These are phyloP conservation scores for Sclerospora graminicola DNA, from an alignment of 352 stramenopile species.

Conservation along the genomic window DNA sequence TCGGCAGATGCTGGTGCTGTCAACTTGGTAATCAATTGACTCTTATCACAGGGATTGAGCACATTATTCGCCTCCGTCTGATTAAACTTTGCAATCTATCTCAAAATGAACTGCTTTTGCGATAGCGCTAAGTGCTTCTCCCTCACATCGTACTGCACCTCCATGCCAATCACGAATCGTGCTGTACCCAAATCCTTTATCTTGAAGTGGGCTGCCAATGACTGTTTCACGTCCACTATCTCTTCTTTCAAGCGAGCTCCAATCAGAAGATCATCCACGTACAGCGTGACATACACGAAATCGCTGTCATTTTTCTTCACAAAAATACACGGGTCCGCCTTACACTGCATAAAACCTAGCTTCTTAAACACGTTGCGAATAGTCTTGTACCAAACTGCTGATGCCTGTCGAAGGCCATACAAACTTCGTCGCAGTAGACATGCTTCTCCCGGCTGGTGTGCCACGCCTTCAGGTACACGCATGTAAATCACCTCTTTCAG, in stretches of 20 bases:
- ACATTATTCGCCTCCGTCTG: too few species aligned
- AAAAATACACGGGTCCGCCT: conserved; percentile 5
- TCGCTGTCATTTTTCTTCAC: background rate
- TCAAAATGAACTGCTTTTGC: too few species aligned
- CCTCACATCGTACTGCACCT: too few species aligned
- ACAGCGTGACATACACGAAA: conserved; percentile 5
- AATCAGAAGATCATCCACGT: conserved; percentile 6
- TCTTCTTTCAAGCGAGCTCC: background rate
- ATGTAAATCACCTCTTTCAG: conserved; percentile 24
- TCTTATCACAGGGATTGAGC: too few species aligned
- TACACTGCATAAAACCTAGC: conserved; percentile 1
- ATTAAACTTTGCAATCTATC: too few species aligned
- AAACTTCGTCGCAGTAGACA: conserved; percentile 18
- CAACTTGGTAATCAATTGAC: too few species aligned
- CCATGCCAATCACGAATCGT: too few species aligned
- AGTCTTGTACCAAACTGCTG: conserved; percentile 19
- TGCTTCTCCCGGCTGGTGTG: conserved; percentile 3
- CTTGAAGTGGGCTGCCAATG: conserved; percentile 1
- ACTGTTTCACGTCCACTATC: background rate
- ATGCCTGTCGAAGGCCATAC: conserved; percentile 26
- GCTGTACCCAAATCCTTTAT: too few species aligned
- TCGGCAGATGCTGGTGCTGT: too few species aligned
- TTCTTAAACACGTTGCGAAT: conserved; percentile 7
- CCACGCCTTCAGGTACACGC: conserved; percentile 6
- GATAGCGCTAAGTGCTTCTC: too few species aligned